Percentiles rank a stretch among this genome's conserved stretches.
phyloP scores from a whole-genome alignment of 2,329 filamentous ascomycete species.

The Xylariaceae sp. region DNA sequence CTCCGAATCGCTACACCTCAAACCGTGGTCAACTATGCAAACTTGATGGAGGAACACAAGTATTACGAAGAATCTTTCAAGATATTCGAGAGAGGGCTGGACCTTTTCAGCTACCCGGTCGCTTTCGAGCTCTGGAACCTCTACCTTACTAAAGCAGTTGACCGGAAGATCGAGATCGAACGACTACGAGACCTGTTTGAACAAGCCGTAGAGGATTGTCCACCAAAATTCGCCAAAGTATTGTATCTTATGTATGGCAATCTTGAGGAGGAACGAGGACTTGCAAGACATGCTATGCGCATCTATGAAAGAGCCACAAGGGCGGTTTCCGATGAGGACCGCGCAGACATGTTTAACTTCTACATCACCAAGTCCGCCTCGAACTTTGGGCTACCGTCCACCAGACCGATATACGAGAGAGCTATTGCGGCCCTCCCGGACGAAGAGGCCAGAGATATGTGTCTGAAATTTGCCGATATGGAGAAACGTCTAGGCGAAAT shows the following conservation, averaged over 20 bases:
- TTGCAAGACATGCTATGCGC: slow-evolving; percentile 96
- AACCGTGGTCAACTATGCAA: slow-evolving; percentile 98
- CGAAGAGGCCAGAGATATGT: slow-evolving; percentile 94
- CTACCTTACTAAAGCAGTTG: slow-evolving; percentile 95
- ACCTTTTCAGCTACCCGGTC: slow-evolving; percentile 98
- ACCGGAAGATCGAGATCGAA: slow-evolving; percentile 95
- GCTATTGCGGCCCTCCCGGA: slow-evolving; percentile 94
- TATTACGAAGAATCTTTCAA: slow-evolving; percentile 99
- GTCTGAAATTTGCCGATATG: slow-evolving; percentile 98
- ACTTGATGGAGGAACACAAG: slow-evolving; percentile 88
- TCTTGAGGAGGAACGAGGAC: slow-evolving; percentile 90
- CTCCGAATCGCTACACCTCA: slow-evolving; percentile 97
- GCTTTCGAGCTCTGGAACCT: slow-evolving; percentile 99
- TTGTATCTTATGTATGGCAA: slow-evolving; percentile 99
- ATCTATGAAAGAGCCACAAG: slow-evolving; percentile 98
- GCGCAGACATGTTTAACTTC: slow-evolving; percentile 98
- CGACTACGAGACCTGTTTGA: slow-evolving; percentile 93
- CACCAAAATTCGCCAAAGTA: slow-evolving; percentile 93
- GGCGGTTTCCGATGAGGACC: slow-evolving; percentile 91
- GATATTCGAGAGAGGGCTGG: slow-evolving; percentile 91
- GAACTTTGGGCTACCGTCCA: slow-evolving; percentile 96
- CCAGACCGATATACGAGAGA: slow-evolving; percentile 92
- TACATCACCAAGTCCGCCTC: slow-evolving; percentile 99
- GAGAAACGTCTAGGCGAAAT: slow-evolving; percentile 90
- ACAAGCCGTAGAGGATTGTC: slow-evolving; percentile 93